Evolutionary conservation across 2,329 filamentous ascomycete genomes (phyloP).

Genomic region (Emergomyces orientalis): DNA sequence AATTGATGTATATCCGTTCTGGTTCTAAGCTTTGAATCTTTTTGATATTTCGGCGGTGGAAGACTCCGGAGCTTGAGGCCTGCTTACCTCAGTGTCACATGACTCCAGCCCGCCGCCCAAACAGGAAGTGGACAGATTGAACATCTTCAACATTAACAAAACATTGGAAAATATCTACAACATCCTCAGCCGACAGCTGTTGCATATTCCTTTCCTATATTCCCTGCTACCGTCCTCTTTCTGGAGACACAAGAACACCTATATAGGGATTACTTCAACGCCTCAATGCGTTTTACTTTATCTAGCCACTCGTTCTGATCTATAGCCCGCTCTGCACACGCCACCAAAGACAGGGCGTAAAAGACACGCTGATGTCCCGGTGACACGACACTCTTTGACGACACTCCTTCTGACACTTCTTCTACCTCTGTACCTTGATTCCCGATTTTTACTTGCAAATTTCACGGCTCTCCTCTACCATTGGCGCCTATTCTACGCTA

Average conservation of each 20-base stretch:
- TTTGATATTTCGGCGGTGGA: neutral
- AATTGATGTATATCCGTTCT: too few species aligned
- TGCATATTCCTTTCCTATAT: neutral
- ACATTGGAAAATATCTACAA: neutral
- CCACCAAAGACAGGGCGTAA: constrained; percentile 13
- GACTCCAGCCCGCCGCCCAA: neutral
- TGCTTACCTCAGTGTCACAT: constrained; percentile 3
- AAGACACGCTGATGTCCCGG: constrained; percentile 42
- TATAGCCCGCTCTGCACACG: neutral
- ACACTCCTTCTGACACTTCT: constrained; percentile 16
- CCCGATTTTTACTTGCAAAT: neutral
- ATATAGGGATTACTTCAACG: neutral
- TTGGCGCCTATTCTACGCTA: neutral
- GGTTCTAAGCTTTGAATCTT: too few species aligned
- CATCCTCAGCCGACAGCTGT: neutral
- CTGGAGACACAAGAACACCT: neutral
- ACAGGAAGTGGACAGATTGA: constrained; percentile 9
- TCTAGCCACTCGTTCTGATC: neutral
- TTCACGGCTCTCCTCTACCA: neutral
- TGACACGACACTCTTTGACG: constrained; percentile 16
- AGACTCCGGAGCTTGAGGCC: neutral
- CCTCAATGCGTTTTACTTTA: neutral
- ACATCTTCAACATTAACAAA: neutral
- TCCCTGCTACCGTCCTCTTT: neutral
- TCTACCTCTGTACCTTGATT: constrained; percentile 1